Percentiles rank a stretch among this genome's conserved stretches.
Conservation (phyloP, 371 early-diverging fungal species). For the Apophysomyces variabilis region DNA sequence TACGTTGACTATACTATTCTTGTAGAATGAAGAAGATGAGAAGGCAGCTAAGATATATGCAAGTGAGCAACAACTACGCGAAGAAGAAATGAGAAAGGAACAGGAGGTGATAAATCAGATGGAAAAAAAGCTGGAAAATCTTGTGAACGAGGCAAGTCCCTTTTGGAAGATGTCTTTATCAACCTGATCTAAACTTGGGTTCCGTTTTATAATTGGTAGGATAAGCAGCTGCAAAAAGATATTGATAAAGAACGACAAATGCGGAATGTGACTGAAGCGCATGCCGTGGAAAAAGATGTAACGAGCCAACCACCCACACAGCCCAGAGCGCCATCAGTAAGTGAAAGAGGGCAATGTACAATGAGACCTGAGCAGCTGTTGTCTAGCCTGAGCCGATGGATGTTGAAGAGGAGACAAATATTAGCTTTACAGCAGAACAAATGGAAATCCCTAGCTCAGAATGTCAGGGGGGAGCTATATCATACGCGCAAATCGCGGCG, state of each 20-base stretch:
- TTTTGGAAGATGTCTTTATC: neutral
- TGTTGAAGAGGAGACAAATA: neutral
- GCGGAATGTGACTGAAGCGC: neutral
- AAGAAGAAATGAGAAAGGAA: neutral
- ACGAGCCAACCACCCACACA: neutral
- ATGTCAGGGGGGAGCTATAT: neutral
- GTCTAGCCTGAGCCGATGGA: neutral
- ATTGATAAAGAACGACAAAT: neutral
- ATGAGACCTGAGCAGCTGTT: neutral
- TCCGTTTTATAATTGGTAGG: neutral
- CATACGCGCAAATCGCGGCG: neutral
- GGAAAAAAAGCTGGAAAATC: neutral
- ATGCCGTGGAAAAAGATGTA: neutral
- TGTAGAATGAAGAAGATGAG: slow-evolving; percentile 6
- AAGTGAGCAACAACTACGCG: neutral
- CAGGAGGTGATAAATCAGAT: neutral
- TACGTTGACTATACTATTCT: neutral
- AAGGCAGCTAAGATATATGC: neutral
- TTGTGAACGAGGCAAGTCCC: neutral
- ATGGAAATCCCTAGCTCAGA: neutral
- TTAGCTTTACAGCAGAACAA: neutral
- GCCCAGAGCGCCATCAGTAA: neutral
- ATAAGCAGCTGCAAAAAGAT: neutral
- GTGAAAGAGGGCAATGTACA: neutral
- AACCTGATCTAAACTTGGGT: no score